Evolutionary conservation across 1,284 basidiomycete genomes (phyloP), one percentile per base, ranked within the genome.

Genomic region (Boletellus dicymbophilus): DNA sequence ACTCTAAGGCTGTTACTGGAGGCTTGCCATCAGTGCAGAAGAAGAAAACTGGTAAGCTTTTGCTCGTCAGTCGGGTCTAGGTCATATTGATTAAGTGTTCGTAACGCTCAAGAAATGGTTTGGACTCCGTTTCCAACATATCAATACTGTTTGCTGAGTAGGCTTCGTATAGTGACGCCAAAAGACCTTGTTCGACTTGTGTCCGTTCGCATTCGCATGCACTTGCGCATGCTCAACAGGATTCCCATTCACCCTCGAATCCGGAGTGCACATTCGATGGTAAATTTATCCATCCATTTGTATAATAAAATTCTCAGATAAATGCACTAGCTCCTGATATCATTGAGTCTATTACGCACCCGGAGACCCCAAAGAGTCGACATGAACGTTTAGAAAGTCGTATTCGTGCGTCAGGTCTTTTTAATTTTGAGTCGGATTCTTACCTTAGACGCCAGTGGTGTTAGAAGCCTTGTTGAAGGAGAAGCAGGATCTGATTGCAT

Each of bases 181-280:
- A 83, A 62, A 71, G 80, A 37, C 84, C 84, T 12, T 86, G 84
- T 61, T 81, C 84, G 31, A 86, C 84, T 3, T 86, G 84, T 61
- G 72, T 80, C 49, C 79, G 84, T 36, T 86, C 84, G 20, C 82
- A 85, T 45, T 47, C 61, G 18, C 82, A 86, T 65, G 78, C 82
- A 23, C 61, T 80, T 34, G 70, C 77, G 7, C 84, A 84, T 66
- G 77, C 81, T 20, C 72, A 76, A 6, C 75, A 81, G 20, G 81
- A 79, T 21, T 69, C 74, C 3, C 70, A 72, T 36, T 60, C 84
- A 41, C 78, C 82, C 3, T 61, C 74, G 1, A 70, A 72, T 42
- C 84, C 82, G 18, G 80, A 84, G 48, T 88, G 85, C 59, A 87
- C 84, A 26, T 88, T 81, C 56, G 85, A 88, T 57, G 68, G 83